These are phyloP conservation scores for Drosera spatulata DNA, from an alignment of 179 eudicot species.

Conservation along the genomic window DNA sequence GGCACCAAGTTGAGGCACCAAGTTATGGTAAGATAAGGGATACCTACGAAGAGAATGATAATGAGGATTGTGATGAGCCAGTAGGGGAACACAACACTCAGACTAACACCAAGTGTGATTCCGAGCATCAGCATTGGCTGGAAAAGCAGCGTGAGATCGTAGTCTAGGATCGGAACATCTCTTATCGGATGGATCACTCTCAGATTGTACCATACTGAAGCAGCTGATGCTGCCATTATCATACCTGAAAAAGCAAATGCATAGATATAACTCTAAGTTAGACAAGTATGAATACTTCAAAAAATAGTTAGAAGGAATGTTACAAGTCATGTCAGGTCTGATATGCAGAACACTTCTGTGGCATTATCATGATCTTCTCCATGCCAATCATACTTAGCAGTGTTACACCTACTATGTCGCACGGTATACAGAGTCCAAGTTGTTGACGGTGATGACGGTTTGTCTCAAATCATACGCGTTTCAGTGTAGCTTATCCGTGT, in stretches of 20 bases:
- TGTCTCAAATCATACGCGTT: too few species aligned
- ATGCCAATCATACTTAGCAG: too few species aligned
- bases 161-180: slow-evolving; percentile 81
- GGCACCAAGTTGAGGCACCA: neutral
- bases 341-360: too few species aligned
- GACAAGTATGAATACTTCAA: neutral
- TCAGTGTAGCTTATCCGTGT: too few species aligned
- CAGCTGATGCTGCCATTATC: slow-evolving; percentile 98
- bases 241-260: slow-evolving; percentile 37
- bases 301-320: too few species aligned
- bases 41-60: slow-evolving; percentile 82
- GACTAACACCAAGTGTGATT: slow-evolving; percentile 86
- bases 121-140: slow-evolving; percentile 99
- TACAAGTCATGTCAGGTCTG: too few species aligned
- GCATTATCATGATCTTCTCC: too few species aligned
- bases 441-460: too few species aligned
- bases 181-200: slow-evolving; percentile 90
- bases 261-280: neutral
- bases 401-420: too few species aligned
- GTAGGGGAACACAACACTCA: slow-evolving; percentile 93
- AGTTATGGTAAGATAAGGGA: slow-evolving; percentile 3
- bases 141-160: slow-evolving; percentile 86
- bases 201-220: slow-evolving; percentile 93
- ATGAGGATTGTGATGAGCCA: slow-evolving; percentile 96
- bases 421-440: too few species aligned